Evolutionary conservation across 257 asterid genomes (phyloP).

Genomic region (Ocimum tenuiflorum): DNA sequence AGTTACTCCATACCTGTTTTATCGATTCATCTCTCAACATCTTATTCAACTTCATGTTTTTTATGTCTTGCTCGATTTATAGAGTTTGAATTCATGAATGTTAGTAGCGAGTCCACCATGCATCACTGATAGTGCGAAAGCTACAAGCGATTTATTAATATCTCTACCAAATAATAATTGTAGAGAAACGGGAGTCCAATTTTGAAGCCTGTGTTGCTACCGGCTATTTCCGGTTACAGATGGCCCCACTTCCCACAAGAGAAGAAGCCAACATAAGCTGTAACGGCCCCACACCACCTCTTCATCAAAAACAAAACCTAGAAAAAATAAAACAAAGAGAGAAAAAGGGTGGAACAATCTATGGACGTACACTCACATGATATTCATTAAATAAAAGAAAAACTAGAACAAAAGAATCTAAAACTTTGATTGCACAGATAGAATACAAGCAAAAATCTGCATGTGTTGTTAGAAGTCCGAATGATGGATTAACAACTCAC

Average conservation of each 20-base stretch:
- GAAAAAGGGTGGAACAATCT: neutral
- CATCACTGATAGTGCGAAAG: too few species aligned
- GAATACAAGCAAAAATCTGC: constrained; percentile 19
- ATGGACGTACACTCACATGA: neutral
- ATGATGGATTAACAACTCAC: neutral
- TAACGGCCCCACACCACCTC: constrained; percentile 28
- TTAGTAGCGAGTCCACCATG: too few species aligned
- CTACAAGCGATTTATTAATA: too few species aligned
- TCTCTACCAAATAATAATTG: neutral
- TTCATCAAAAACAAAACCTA: neutral
- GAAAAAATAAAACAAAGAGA: neutral
- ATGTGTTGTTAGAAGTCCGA: constrained; percentile 19
- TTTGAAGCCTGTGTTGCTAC: constrained; percentile 24
- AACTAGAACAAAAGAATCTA: neutral
- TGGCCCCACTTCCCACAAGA: constrained; percentile 5
- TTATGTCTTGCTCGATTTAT: too few species aligned
- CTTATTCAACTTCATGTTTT: too few species aligned
- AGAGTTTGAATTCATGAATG: too few species aligned
- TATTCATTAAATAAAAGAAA: neutral
- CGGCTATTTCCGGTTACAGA: constrained; percentile 16
- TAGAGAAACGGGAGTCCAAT: neutral
- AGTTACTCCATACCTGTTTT: too few species aligned
- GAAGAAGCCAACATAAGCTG: constrained; percentile 21
- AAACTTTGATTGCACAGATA: constrained; percentile 8
- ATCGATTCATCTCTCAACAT: too few species aligned